Evolutionary conservation across 139 green algal genomes (phyloP).

Genomic region (Tetraselmis chui): DNA sequence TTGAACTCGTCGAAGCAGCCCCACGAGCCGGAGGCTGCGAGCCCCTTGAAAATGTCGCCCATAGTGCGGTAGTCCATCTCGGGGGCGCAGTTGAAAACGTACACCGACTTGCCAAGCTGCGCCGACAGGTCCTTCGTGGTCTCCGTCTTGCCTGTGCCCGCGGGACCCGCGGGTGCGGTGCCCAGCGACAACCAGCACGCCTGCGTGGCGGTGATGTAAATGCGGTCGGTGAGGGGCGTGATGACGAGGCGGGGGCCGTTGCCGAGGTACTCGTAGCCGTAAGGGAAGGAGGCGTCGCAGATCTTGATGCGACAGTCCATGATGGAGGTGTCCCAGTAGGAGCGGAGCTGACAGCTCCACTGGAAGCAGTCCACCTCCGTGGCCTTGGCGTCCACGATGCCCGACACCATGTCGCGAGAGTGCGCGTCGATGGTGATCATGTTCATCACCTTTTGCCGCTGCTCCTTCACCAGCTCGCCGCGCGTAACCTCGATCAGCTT

Average conservation of each 20-base stretch:
- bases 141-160: conserved; percentile 76
- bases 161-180: conserved; percentile 66
- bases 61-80: conserved; percentile 85
- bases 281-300: conserved; percentile 73
- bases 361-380: conserved; percentile 60
- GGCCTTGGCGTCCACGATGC: conserved; percentile 33
- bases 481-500: conserved; percentile 68
- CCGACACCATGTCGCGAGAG: conserved; percentile 60
- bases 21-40: conserved; percentile 70
- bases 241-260: conserved; percentile 73
- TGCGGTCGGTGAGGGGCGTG: conserved; percentile 55
- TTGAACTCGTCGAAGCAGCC: too few species aligned
- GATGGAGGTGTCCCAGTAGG: conserved; percentile 68
- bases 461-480: conserved; percentile 48
- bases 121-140: conserved; percentile 77
- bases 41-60: conserved; percentile 82
- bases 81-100: conserved; percentile 82
- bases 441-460: conserved; percentile 72
- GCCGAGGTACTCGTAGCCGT: conserved; percentile 79
- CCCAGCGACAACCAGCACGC: conserved; percentile 71
- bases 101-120: conserved; percentile 79
- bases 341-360: conserved; percentile 71
- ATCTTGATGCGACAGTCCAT: conserved; percentile 61
- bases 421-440: conserved; percentile 86
- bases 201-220: conserved; percentile 81